Conservation (phyloP, 257 asterid species). For the Petunia secreta region DNA sequence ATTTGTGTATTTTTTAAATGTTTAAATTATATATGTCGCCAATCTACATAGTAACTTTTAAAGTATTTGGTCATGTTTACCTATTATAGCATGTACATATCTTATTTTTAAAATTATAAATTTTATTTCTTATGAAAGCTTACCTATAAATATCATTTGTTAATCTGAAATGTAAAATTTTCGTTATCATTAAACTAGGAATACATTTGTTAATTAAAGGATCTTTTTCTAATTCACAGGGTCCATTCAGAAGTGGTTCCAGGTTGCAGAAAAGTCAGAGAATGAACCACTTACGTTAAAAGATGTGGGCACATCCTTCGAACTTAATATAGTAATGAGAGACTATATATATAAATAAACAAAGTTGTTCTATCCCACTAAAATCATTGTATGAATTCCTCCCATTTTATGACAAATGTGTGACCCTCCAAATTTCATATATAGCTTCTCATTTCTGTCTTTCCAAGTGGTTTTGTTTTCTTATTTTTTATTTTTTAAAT, state of each 20-base stretch:
- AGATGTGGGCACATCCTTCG: slow-evolving; percentile 3
- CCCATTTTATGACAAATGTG: background rate
- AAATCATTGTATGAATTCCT: background rate
- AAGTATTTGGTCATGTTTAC: too few relatives aligned
- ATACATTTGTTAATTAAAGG: background rate
- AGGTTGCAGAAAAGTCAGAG: slow-evolving; percentile 11
- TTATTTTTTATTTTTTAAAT: too few relatives aligned
- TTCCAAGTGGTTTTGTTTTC: background rate
- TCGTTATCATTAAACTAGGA: background rate
- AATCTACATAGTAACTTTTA: too few relatives aligned
- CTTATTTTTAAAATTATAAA: too few relatives aligned
- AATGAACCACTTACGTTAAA: background rate
- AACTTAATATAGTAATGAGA: background rate
- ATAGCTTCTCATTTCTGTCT: background rate
- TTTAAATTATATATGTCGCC: too few relatives aligned
- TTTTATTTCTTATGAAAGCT: too few relatives aligned
- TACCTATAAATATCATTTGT: too few relatives aligned
- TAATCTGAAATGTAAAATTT: too few relatives aligned
- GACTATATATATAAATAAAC: background rate
- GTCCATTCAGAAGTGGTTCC: slow-evolving; percentile 15
- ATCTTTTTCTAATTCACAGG: background rate
- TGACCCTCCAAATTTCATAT: background rate
- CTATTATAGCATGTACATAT: too few relatives aligned
- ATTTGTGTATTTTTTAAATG: too few relatives aligned
- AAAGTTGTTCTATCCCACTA: background rate